phyloP scores from a whole-genome alignment of 768 basidiomycete species.

The button mushroom (Agaricus bisporus) region DNA sequence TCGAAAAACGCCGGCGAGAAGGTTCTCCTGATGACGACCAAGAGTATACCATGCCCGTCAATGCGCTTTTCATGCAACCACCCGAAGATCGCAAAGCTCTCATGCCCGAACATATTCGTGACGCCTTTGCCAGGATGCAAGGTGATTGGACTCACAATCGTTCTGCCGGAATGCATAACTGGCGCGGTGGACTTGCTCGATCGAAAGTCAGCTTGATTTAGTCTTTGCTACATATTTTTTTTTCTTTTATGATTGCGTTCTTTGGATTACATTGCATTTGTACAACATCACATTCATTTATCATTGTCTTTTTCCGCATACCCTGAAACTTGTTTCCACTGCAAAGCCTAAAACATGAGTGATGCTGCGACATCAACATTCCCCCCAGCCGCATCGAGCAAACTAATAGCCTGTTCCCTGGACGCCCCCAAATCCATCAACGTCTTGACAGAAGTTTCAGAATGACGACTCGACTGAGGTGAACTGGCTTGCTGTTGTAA shows the following conservation, averaged over 20 bases:
- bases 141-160: conserved; percentile 76
- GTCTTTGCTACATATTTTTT: conserved; percentile 14
- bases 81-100: conserved; percentile 76
- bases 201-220: conserved; percentile 77
- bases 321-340: background rate
- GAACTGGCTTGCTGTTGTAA: conserved; percentile 11
- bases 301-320: conserved; percentile 10
- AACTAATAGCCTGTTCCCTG: conserved; percentile 70
- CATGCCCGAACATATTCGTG: conserved; percentile 81
- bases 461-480: conserved; percentile 22
- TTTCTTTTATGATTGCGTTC: conserved; percentile 16
- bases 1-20: conserved; percentile 50
- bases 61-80: conserved; percentile 75
- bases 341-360: conserved; percentile 55
- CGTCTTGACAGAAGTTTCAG: conserved; percentile 58
- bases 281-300: conserved; percentile 13
- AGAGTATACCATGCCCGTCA: conserved; percentile 61
- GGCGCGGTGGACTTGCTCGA: conserved; percentile 79
- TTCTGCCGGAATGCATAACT: conserved; percentile 84
- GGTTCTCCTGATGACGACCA: conserved; percentile 56
- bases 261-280: conserved; percentile 16
- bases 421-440: conserved; percentile 76
- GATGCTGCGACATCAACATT: conserved; percentile 88
- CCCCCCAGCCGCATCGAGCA: conserved; percentile 75
- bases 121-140: conserved; percentile 89